Evolutionary conservation across 2,329 filamentous ascomycete genomes (phyloP), one percentile per base, ranked within the genome.

Genomic region (Xylaria sp.): DNA sequence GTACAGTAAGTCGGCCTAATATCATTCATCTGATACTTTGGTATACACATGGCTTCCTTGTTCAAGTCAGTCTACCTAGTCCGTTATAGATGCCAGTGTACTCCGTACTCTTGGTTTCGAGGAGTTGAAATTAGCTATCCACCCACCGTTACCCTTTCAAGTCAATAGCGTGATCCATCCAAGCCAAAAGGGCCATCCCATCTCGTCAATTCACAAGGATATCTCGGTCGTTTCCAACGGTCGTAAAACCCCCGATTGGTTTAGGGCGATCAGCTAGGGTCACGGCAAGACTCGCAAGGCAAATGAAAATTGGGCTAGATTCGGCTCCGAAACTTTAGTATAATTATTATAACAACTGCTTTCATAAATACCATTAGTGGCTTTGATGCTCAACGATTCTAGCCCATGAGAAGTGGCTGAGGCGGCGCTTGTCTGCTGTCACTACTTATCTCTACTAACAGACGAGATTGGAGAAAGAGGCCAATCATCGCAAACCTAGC

Each of bases 161-260:
- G 63, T 50, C 58, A 54, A 62, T 66, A 48, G 66, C 37, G 67
- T 34, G 63, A 44, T 63, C 67, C 63, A 66, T 54, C 51, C 8
- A 23, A 20, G 57, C 62, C 56, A 60, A 61, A 59, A 32, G 32
- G 46, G 9, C 46, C 46, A 23, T 50, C 48, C 48, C 39, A 59
- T 63, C 59, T 67, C 37, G 63, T 57, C 32, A 52, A 34, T 50
- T 61, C 54, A 20, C 66, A 64, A 58, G 66, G 58, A 28, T 65
- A 51, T 57, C n/a, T 64, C 64, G 68, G 60, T 37, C 60, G 60
- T 68, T 63, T 59, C 37, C 46, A 65, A 65, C 58, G 62, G 60
- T 63, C 62, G 34, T 63, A 65, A 70, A 70, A 65, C 62, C 52
- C 65, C 69, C 69, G 65, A 70, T 70, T 70, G 69, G 69, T 32